Evolutionary conservation across 2,329 filamentous ascomycete genomes (phyloP).

Genomic region (Dothideomycetidae sp.): DNA sequence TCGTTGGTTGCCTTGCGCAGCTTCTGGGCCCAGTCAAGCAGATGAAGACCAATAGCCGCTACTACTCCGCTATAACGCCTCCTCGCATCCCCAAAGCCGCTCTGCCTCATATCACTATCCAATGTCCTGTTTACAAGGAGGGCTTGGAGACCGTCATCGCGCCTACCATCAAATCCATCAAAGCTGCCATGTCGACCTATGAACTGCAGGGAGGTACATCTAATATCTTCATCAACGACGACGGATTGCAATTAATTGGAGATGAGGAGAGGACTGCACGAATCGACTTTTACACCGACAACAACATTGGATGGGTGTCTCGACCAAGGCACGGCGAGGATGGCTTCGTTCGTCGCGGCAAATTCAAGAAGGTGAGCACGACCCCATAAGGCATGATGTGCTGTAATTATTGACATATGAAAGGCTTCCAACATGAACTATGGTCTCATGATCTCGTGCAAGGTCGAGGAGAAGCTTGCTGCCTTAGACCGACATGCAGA

Average conservation of each 20-base stretch:
- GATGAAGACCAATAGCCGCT: slow-evolving; percentile 62
- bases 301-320: slow-evolving; percentile 37
- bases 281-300: slow-evolving; percentile 36
- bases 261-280: slow-evolving; percentile 30
- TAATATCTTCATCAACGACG: slow-evolving; percentile 62
- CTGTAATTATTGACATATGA: not conserved
- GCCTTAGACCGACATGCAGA: slow-evolving; percentile 24
- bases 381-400: not conserved
- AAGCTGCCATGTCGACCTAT: slow-evolving; percentile 62
- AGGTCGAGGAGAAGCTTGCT: slow-evolving; percentile 46
- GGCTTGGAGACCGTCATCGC: slow-evolving; percentile 60
- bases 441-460: slow-evolving; percentile 46
- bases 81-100: slow-evolving; percentile 42
- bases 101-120: slow-evolving; percentile 59
- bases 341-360: slow-evolving; percentile 43
- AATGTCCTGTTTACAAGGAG: slow-evolving; percentile 82
- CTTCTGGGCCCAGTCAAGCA: slow-evolving; percentile 63
- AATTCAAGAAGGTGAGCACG: slow-evolving; percentile 46
- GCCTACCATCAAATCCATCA: slow-evolving; percentile 64
- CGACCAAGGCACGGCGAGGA: slow-evolving; percentile 36
- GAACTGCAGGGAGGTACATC: slow-evolving; percentile 65
- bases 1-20: slow-evolving; percentile 61
- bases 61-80: slow-evolving; percentile 61
- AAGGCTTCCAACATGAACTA: slow-evolving; percentile 60
- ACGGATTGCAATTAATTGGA: slow-evolving; percentile 53